A percentile compares a stretch with the other conserved stretches of the same genome.
phyloP scores from a whole-genome alignment of 257 asterid species.

The Jacaranda mimosifolia region DNA sequence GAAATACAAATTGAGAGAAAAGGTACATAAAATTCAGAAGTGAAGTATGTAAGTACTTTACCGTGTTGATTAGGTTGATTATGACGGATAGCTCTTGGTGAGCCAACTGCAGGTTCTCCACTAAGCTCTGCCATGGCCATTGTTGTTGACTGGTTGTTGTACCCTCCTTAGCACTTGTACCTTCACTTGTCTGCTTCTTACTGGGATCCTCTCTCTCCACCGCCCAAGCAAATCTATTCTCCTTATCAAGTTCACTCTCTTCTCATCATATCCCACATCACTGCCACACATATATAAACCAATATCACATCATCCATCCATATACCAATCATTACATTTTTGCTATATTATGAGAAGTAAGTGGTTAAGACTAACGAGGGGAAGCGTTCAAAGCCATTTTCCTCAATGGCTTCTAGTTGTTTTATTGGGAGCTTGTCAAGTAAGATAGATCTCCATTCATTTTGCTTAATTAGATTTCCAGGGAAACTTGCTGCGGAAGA shows the following conservation, averaged over 20 bases:
- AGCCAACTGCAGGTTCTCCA: slow-evolving; percentile 90
- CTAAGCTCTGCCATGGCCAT: slow-evolving; percentile 89
- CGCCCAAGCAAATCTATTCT: slow-evolving; percentile 92
- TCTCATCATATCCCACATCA: slow-evolving; percentile 85
- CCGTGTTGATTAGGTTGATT: slow-evolving; percentile 91
- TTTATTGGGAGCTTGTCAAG: slow-evolving; percentile 91
- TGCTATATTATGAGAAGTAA: neutral
- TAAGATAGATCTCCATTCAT: slow-evolving; percentile 79
- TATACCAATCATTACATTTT: neutral
- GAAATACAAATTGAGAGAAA: slow-evolving; percentile 5
- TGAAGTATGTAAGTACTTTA: slow-evolving; percentile 35
- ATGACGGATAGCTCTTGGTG: slow-evolving; percentile 97
- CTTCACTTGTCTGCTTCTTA: slow-evolving; percentile 79
- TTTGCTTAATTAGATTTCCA: slow-evolving; percentile 23
- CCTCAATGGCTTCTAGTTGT: slow-evolving; percentile 75
- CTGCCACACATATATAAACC: slow-evolving; percentile 51
- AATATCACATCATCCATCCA: slow-evolving; percentile 21
- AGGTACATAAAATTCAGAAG: neutral
- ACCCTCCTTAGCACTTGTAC: slow-evolving; percentile 53
- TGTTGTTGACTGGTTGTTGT: slow-evolving; percentile 64
- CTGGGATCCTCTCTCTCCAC: slow-evolving; percentile 92
- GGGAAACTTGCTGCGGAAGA: slow-evolving; percentile 23
- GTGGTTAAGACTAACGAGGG: slow-evolving; percentile 57
- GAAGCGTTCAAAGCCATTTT: slow-evolving; percentile 82
- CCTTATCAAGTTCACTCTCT: slow-evolving; percentile 73